These are phyloP conservation scores for Tinospora cordifolia DNA, from an alignment of 164 flowering plant species.

Conservation along the genomic window DNA sequence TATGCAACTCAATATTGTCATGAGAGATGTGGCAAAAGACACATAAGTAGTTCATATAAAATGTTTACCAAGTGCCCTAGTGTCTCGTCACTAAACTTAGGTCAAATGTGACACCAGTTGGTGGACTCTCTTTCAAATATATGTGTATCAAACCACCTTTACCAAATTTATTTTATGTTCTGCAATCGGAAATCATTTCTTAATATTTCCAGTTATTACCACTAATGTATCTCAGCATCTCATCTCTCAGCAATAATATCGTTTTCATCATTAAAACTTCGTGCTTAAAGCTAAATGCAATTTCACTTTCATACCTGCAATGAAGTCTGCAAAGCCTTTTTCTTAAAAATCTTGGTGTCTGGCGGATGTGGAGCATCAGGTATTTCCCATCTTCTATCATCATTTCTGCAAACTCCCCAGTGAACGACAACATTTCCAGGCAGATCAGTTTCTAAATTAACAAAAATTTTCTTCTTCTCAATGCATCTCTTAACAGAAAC, in stretches of 20 bases:
- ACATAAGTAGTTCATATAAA: too few species aligned
- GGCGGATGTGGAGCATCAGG: slow-evolving; percentile 67
- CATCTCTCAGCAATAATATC: not conserved
- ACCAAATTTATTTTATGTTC: not conserved
- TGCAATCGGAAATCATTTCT: not conserved
- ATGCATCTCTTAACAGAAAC: slow-evolving; percentile 53
- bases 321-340: slow-evolving; percentile 71
- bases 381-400: slow-evolving; percentile 65
- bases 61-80: too few species aligned
- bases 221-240: not conserved
- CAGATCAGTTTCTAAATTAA: slow-evolving; percentile 70
- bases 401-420: slow-evolving; percentile 84
- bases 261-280: not conserved
- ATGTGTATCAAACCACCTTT: too few species aligned
- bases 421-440: slow-evolving; percentile 79
- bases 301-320: slow-evolving; percentile 49
- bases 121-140: not conserved
- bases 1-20: too few species aligned
- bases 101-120: not conserved
- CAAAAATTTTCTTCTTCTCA: slow-evolving; percentile 43
- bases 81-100: too few species aligned
- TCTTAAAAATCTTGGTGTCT: slow-evolving; percentile 54
- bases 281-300: not conserved
- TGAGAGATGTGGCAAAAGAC: too few species aligned
- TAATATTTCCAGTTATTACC: not conserved